Percentiles rank a stretch among this genome's conserved stretches.
phyloP scores from a whole-genome alignment of 2,329 filamentous ascomycete species.

The Zelopaecilomyces penicillatus region DNA sequence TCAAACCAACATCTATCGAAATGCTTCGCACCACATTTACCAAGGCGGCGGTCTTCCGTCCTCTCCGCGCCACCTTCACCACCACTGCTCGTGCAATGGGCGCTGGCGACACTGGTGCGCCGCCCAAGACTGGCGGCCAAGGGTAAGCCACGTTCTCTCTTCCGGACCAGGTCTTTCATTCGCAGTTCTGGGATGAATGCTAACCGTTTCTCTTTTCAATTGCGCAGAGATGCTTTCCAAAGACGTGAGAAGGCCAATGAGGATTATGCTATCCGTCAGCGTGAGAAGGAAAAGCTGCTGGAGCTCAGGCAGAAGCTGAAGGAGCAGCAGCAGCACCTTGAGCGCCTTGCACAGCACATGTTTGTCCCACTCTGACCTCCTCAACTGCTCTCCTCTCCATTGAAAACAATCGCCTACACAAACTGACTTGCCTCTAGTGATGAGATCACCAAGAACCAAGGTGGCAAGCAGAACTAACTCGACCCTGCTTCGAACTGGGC shows the following conservation, averaged over 20 bases:
- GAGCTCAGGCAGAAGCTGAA: conserved; percentile 64
- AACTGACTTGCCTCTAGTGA: conserved; percentile 45
- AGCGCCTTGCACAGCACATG: conserved; percentile 83
- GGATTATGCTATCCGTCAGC: conserved; percentile 73
- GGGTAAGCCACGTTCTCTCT: conserved; percentile 35
- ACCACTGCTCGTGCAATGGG: conserved; percentile 55
- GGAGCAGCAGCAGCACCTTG: conserved; percentile 74
- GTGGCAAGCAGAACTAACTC: conserved; percentile 55
- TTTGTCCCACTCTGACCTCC: conserved; percentile 33
- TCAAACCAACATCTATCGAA: conserved; percentile 13
- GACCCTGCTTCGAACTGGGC: neutral
- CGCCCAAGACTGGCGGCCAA: conserved; percentile 43
- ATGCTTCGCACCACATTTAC: conserved; percentile 62
- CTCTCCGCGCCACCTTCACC: conserved; percentile 52
- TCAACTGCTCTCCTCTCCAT: neutral
- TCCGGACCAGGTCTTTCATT: neutral
- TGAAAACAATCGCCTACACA: neutral
- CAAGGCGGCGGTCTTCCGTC: conserved; percentile 46
- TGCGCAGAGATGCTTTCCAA: conserved; percentile 75
- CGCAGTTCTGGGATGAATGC: neutral
- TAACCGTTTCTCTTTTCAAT: neutral
- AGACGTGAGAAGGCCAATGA: conserved; percentile 84
- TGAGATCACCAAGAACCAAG: conserved; percentile 64
- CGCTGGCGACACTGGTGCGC: conserved; percentile 61
- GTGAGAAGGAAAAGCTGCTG: conserved; percentile 83